A percentile compares a stretch with the other conserved stretches of the same genome.
phyloP scores from a whole-genome alignment of 2,329 filamentous ascomycete species.

The Dactylellina drechsleri region DNA sequence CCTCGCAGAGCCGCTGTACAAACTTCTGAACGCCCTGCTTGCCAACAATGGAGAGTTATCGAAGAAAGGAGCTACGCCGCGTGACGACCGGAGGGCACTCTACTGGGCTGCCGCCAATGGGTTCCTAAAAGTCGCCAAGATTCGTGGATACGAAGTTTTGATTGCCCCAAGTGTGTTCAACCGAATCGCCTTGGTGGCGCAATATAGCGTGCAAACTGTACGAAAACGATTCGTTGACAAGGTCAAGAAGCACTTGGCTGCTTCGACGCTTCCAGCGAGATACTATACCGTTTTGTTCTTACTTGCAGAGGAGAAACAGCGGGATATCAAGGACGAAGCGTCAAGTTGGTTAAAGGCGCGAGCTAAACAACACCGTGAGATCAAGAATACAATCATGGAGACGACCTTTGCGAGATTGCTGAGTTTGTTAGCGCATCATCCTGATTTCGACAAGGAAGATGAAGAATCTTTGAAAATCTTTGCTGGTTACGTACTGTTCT shows the following conservation, averaged over 20 bases:
- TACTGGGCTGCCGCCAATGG: constrained; percentile 81
- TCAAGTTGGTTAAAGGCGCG: constrained; percentile 91
- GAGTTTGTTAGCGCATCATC: constrained; percentile 90
- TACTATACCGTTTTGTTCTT: constrained; percentile 93
- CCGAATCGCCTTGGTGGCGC: constrained; percentile 79
- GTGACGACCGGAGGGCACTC: constrained; percentile 82
- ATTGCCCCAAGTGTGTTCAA: constrained; percentile 81
- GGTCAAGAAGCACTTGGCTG: constrained; percentile 88
- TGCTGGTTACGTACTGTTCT: constrained; percentile 88
- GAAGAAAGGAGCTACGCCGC: constrained; percentile 78
- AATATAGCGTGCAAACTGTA: constrained; percentile 79
- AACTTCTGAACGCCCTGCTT: constrained; percentile 80
- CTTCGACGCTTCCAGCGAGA: constrained; percentile 74
- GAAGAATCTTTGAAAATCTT: constrained; percentile 77
- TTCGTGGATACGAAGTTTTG: constrained; percentile 78
- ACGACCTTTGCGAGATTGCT: constrained; percentile 82
- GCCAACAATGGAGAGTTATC: constrained; percentile 81
- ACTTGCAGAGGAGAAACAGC: constrained; percentile 85
- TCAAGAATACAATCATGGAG: constrained; percentile 76
- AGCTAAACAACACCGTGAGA: constrained; percentile 66
- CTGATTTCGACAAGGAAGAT: constrained; percentile 77
- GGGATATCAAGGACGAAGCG: constrained; percentile 76
- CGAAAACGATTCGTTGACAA: constrained; percentile 82
- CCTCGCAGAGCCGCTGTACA: constrained; percentile 75
- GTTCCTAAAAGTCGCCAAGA: constrained; percentile 82